phyloP scores from a whole-genome alignment of 106 monocot genomes.

The Platanthera zijinensis region DNA sequence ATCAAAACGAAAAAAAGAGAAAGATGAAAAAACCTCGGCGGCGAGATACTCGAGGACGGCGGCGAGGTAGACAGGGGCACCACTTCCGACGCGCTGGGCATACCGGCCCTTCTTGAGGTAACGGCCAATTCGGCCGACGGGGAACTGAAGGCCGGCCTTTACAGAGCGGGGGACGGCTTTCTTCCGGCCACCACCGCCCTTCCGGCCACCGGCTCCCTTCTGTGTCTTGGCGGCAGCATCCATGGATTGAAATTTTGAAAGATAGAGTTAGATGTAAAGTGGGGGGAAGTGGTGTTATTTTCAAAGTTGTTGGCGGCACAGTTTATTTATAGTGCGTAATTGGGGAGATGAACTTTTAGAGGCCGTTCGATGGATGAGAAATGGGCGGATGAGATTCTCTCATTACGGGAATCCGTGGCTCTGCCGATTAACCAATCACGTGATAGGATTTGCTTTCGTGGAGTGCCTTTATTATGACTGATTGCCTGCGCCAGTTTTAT shows the following conservation, averaged over 20 bases:
- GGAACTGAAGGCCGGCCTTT: slow-evolving; percentile 50
- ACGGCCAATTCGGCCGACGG: slow-evolving; percentile 49
- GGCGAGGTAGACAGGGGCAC: slow-evolving; percentile 47
- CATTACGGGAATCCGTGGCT: slow-evolving; percentile 1
- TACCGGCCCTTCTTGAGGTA: slow-evolving; percentile 52
- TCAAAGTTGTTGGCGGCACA: background rate
- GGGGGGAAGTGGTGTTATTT: background rate
- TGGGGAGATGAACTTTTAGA: background rate
- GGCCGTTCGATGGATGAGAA: background rate
- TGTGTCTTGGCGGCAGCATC: slow-evolving; percentile 4
- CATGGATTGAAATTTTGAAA: background rate
- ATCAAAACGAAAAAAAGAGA: background rate
- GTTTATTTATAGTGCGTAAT: background rate
- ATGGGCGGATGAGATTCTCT: background rate
- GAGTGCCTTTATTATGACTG: too few relatives aligned
- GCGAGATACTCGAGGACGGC: slow-evolving; percentile 58
- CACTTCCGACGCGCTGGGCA: slow-evolving; percentile 46
- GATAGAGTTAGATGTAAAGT: background rate
- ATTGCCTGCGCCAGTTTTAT: too few relatives aligned
- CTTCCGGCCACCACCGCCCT: slow-evolving; percentile 36
- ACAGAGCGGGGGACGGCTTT: slow-evolving; percentile 19
- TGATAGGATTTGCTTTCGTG: too few relatives aligned
- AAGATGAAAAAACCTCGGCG: slow-evolving; percentile 26
- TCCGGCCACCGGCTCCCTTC: slow-evolving; percentile 32
- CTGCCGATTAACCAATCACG: background rate